Evolutionary conservation across 1,139 yeast species (phyloP), one percentile per base, ranked within the genome.

Genomic region (Wickerhamiella pararugosa): DNA sequence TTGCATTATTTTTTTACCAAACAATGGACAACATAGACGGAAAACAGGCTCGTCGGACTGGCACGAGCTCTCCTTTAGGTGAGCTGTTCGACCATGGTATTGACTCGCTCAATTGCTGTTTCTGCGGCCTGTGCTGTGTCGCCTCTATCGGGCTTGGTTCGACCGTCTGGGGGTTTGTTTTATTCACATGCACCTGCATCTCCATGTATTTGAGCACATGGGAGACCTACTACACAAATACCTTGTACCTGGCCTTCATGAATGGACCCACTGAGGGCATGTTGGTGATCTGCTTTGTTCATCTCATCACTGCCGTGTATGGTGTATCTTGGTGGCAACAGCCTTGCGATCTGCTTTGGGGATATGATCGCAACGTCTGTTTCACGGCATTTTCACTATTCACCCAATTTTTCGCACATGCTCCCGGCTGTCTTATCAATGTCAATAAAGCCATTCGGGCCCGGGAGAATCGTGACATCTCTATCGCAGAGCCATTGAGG

Each of bases 21-120:
- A 80, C 92, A 1, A 78, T 80, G 65, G 92, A 80, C 61, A 84
- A 84, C 30, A 77, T 86, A 54, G 92, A 80, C 57, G 92, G 92
- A 7, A 75, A 79, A 52, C 92, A 80, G 59, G 92, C 92, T 10
- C 69, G 92, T 51, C 59, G 74, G 53, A 80, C 90, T 0, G 81
- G 81, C 29, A 81, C 79, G 54, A 70, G 78, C 45, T 82, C 87
- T 2, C 90, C 92, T 2, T 64, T 80, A 49, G 92, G 90, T 10
- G 90, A 80, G 59, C 66, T 80, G 47, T 80, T 80, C 55, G 92
- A 80, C 59, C 92, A 80, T 53, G 81, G 86, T 28, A 75, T 80
- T 45, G 92, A 80, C 59, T 80, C 90, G 2, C 69, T 80, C 54
- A 80, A 80, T 59, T 79, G 69, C 50, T 54, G 64, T 29, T 53